Evolutionary conservation across 768 basidiomycete species (phyloP).

Genomic region (Kwoniella dejecticola): DNA sequence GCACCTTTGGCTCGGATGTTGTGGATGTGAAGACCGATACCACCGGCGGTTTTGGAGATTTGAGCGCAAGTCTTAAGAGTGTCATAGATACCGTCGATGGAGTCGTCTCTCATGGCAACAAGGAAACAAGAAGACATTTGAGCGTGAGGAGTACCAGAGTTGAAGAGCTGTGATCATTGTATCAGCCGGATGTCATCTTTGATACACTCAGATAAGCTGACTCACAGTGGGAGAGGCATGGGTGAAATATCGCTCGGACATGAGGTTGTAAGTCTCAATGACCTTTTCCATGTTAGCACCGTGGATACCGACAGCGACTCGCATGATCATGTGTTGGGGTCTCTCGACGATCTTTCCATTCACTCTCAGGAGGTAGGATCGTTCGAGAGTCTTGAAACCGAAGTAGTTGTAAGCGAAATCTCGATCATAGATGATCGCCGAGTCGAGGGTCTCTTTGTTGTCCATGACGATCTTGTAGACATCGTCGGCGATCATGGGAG

Average conservation of each 20-base stretch:
- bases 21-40: conserved; percentile 94
- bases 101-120: conserved; percentile 97
- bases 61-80: conserved; percentile 97
- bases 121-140: conserved; percentile 96
- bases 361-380: conserved; percentile 92
- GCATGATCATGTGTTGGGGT: conserved; percentile 99
- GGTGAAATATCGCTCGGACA: conserved; percentile 98
- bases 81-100: conserved; percentile 98
- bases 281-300: conserved; percentile 83
- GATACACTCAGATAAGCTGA: not conserved
- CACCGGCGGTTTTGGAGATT: conserved; percentile 99
- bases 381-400: conserved; percentile 99
- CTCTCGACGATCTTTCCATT: conserved; percentile 93
- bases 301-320: conserved; percentile 96
- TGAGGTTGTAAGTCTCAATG: conserved; percentile 83
- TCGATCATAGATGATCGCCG: conserved; percentile 94
- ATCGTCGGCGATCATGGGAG: conserved; percentile 88
- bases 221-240: conserved; percentile 81
- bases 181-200: conserved; percentile 3
- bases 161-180: conserved; percentile 66
- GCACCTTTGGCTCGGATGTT: conserved; percentile 90
- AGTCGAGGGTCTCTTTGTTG: conserved; percentile 80
- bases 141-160: conserved; percentile 93
- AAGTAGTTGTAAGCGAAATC: conserved; percentile 98
- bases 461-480: conserved; percentile 79